Evolutionary conservation across 2,329 filamentous ascomycete species (phyloP).

Genomic region (Leptographium galeiforme): DNA sequence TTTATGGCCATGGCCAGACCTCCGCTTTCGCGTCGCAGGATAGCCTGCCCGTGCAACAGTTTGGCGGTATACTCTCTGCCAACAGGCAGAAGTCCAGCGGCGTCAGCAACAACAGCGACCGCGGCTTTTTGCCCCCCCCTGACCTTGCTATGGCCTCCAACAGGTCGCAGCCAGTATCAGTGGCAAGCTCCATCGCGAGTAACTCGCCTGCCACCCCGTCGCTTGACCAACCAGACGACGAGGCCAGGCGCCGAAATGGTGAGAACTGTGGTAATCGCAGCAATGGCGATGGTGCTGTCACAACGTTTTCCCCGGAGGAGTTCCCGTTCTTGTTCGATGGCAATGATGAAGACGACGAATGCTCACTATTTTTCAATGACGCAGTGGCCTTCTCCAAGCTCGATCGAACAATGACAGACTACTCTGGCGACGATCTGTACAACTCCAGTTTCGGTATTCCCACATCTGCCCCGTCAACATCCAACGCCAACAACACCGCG

Average conservation of each 20-base stretch:
- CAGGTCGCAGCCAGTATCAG: constrained; percentile 38
- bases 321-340: constrained; percentile 1
- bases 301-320: constrained; percentile 2
- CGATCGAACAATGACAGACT: constrained; percentile 77
- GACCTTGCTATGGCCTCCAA: constrained; percentile 27
- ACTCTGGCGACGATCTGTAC: constrained; percentile 70
- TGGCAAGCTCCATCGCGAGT: constrained; percentile 42
- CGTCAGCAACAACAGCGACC: constrained; percentile 15
- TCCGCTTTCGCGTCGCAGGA: constrained; percentile 22
- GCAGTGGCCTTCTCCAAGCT: constrained; percentile 57
- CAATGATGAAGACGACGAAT: constrained; percentile 28
- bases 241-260: constrained; percentile 41
- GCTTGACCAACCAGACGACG: constrained; percentile 30
- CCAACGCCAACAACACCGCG: constrained; percentile 26
- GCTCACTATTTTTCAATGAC: constrained; percentile 50
- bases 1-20: constrained; percentile 24
- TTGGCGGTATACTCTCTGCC: constrained; percentile 21
- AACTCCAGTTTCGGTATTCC: constrained; percentile 53
- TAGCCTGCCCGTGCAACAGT: constrained; percentile 19
- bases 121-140: constrained; percentile 29
- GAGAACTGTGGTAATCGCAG: constrained; percentile 18
- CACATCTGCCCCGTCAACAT: constrained; percentile 36
- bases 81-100: constrained; percentile 16
- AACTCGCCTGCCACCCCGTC: constrained; percentile 48
- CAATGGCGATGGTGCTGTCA: not conserved